Evolutionary conservation across 2,329 filamentous ascomycete genomes (phyloP), one percentile per base, ranked within the genome.

Genomic region (Verruconis gallopava): DNA sequence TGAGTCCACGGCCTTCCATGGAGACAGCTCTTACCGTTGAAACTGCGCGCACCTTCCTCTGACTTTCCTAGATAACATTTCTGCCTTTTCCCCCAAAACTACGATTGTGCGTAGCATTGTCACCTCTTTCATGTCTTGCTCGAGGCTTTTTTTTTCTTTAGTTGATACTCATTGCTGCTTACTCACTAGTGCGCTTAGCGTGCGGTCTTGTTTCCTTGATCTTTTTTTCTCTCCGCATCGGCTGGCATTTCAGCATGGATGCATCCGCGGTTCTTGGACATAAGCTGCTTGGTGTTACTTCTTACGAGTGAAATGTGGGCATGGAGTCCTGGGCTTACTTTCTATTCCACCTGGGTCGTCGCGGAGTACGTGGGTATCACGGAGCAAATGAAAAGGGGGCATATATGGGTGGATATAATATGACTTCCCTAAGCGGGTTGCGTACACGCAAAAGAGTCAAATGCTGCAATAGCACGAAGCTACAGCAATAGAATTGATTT

Each of bases 1-100:
- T 44, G 11, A 44, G 42, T 17, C 42, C 42, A 1, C 19, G 42
- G 21, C 42, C 25, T 4, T 40, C 37, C 19, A 30, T 35, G 14
- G 37, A 38, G 20, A 38, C 37, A 9, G 18, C 18, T 11, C 37
- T 11, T 13, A 36, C 33, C 9, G 33, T 36, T 13, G 41, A 43
- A 18, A 43, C 41, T 4, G 30, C 41, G 15, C 25, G 41, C 5
- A 38, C 41, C 9, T 38, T 43, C 25, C 21, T 43, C 5, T 43
- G 25, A 38, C 5, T 3, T 9, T 12, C 9, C 17, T 6, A 36
- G 33, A 9, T 9, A 36, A 11, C 33, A 11, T 36, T 15, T 36
- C 6, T 36, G 6, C 6, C 25, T 9, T 30, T n/a, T n/a, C n/a
- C n/a, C n/a, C n/a, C n/a, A n/a, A n/a, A n/a, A n/a, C n/a, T n/a